Percentiles rank a stretch among this genome's conserved stretches.
These are phyloP conservation scores for Leonotis leonurus DNA, from an alignment of 257 asterid genomes.

Conservation along the genomic window DNA sequence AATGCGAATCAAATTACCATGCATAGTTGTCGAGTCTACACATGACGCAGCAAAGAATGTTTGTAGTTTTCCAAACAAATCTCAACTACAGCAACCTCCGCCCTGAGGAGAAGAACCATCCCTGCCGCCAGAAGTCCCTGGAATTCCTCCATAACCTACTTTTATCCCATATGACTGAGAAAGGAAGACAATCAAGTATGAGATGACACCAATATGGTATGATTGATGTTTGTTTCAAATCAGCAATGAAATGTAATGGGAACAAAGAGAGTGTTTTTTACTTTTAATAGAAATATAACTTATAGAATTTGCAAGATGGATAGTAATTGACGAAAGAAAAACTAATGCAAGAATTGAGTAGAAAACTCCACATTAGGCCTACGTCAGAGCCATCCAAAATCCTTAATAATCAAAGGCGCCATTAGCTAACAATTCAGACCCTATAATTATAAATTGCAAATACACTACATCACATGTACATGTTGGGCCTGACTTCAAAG, in stretches of 20 bases:
- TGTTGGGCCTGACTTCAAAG: too few relatives aligned
- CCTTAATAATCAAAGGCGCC: too few relatives aligned
- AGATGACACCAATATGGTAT: neutral
- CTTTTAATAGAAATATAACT: neutral
- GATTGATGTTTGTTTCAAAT: neutral
- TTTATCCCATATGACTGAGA: conserved; percentile 84
- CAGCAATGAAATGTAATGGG: neutral
- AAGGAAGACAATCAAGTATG: neutral
- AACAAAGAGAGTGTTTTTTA: neutral
- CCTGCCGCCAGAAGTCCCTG: conserved; percentile 74
- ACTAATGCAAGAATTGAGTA: too few relatives aligned
- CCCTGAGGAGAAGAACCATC: conserved; percentile 65
- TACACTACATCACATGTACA: too few relatives aligned
- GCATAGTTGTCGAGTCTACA: conserved; percentile 13
- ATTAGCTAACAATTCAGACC: too few relatives aligned
- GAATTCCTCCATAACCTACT: conserved; percentile 80
- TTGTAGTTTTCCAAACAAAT: neutral
- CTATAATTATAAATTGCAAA: too few relatives aligned
- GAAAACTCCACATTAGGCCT: too few relatives aligned
- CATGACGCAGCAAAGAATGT: conserved; percentile 3
- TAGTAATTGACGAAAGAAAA: too few relatives aligned
- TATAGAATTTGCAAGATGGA: neutral
- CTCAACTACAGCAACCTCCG: conserved; percentile 89
- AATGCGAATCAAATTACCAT: neutral
- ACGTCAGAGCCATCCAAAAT: too few relatives aligned